Evolutionary conservation across 257 asterid genomes (phyloP).

Genomic region (Coffea eugenioides): DNA sequence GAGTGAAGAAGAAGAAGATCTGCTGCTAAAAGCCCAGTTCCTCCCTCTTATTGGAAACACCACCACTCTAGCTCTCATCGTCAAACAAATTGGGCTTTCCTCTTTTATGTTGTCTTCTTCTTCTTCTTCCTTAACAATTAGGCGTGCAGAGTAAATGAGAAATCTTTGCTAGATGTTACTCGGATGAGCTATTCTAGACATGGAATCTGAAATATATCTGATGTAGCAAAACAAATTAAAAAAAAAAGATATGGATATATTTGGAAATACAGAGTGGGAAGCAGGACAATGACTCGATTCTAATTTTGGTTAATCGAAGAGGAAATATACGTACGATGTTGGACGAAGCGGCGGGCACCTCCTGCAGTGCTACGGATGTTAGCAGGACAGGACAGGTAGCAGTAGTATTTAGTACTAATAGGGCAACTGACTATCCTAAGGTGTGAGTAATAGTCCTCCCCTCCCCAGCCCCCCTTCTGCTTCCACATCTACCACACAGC

Average conservation of each 20-base stretch:
- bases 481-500: no score
- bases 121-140: neutral
- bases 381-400: no score
- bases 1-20: conserved; percentile 30
- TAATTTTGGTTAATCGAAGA: neutral
- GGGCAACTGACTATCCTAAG: no score
- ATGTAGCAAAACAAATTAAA: neutral
- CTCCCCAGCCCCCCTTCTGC: no score
- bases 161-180: neutral
- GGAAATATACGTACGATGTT: neutral
- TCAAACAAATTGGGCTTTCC: conserved; percentile 1
- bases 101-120: neutral
- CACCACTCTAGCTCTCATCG: conserved; percentile 77
- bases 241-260: no score
- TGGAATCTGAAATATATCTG: neutral
- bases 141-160: neutral
- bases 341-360: conserved; percentile 12
- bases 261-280: neutral
- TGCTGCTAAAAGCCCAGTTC: conserved; percentile 91
- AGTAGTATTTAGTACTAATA: no score
- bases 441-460: no score
- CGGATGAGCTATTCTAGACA: neutral
- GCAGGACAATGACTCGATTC: neutral
- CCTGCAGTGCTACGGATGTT: neutral
- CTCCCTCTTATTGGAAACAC: conserved; percentile 89